A percentile compares a stretch with the other conserved stretches of the same genome.
Evolutionary conservation across 2,329 filamentous ascomycete genomes (phyloP).

Genomic region (Aspergillus aculeatus): DNA sequence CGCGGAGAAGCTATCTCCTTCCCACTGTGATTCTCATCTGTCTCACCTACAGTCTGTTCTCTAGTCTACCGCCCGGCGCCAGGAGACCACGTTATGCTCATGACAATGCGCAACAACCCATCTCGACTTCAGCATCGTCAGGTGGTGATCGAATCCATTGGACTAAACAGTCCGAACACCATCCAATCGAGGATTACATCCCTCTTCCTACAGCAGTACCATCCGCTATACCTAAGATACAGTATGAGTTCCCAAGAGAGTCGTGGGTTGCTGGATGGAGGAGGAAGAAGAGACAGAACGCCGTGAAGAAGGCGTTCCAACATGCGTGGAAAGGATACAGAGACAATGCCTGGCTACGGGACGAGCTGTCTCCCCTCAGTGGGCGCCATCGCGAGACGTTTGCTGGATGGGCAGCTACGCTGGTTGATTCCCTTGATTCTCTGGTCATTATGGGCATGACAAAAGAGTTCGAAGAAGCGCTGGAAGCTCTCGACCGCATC

Average conservation of each 20-base stretch:
- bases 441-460: slow-evolving; percentile 80
- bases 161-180: slow-evolving; percentile 69
- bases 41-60: slow-evolving; percentile 25
- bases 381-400: slow-evolving; percentile 75
- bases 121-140: slow-evolving; percentile 2
- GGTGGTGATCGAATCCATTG: slow-evolving; percentile 56
- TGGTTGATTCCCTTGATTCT: slow-evolving; percentile 80
- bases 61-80: slow-evolving; percentile 23
- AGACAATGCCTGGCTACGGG: slow-evolving; percentile 76
- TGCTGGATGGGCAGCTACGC: slow-evolving; percentile 83
- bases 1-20: slow-evolving; percentile 27
- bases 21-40: slow-evolving; percentile 27
- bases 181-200: slow-evolving; percentile 70
- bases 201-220: slow-evolving; percentile 69
- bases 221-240: slow-evolving; percentile 71
- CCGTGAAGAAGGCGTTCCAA: slow-evolving; percentile 71
- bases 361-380: slow-evolving; percentile 76
- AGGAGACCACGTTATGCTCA: slow-evolving; percentile 15
- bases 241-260: slow-evolving; percentile 69
- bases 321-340: slow-evolving; percentile 83
- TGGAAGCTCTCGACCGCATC: slow-evolving; percentile 66
- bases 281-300: slow-evolving; percentile 62
- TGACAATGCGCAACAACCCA: slow-evolving; percentile 15
- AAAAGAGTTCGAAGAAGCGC: slow-evolving; percentile 76
- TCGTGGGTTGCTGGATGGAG: slow-evolving; percentile 57